phyloP scores from a whole-genome alignment of 176 grass and related monocot genomes.

The Eragrostis nindensis region DNA sequence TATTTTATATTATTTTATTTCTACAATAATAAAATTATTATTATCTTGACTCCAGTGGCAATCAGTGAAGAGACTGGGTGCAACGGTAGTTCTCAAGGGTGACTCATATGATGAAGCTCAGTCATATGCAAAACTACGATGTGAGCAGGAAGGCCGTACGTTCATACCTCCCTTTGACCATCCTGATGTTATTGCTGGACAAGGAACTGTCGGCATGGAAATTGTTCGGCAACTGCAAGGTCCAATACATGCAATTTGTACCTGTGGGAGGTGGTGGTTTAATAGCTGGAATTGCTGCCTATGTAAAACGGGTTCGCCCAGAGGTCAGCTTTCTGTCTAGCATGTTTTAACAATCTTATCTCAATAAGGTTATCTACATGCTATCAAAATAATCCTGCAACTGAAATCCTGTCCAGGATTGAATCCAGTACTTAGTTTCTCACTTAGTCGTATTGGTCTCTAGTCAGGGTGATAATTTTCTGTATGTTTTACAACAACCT shows the following conservation, averaged over 20 bases:
- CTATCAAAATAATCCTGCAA: neutral
- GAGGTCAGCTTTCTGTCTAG: slow-evolving; percentile 61
- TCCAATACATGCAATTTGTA: slow-evolving; percentile 94
- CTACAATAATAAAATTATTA: slow-evolving; percentile 16
- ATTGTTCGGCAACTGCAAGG: slow-evolving; percentile 84
- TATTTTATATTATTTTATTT: neutral
- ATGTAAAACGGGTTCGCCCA: slow-evolving; percentile 95
- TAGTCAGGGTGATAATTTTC: slow-evolving; percentile 8
- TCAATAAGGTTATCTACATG: neutral
- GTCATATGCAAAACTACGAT: slow-evolving; percentile 76
- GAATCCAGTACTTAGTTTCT: neutral
- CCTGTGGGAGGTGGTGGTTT: slow-evolving; percentile 98
- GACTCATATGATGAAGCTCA: slow-evolving; percentile 98
- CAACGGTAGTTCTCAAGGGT: slow-evolving; percentile 83
- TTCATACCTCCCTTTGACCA: slow-evolving; percentile 99
- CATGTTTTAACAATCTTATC: neutral
- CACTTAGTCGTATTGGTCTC: too few relatives aligned
- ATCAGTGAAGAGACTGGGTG: slow-evolving; percentile 89
- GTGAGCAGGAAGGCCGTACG: slow-evolving; percentile 81
- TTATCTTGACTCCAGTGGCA: slow-evolving; percentile 68
- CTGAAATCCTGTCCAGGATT: neutral
- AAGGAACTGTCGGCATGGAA: slow-evolving; percentile 99
- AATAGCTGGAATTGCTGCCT: slow-evolving; percentile 98
- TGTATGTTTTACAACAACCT: slow-evolving; percentile 15
- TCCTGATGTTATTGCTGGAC: slow-evolving; percentile 84